Evolutionary conservation across 345 rosid species (phyloP), one percentile per base, ranked within the genome.

Genomic region (Euphorbia pulcherrima): DNA sequence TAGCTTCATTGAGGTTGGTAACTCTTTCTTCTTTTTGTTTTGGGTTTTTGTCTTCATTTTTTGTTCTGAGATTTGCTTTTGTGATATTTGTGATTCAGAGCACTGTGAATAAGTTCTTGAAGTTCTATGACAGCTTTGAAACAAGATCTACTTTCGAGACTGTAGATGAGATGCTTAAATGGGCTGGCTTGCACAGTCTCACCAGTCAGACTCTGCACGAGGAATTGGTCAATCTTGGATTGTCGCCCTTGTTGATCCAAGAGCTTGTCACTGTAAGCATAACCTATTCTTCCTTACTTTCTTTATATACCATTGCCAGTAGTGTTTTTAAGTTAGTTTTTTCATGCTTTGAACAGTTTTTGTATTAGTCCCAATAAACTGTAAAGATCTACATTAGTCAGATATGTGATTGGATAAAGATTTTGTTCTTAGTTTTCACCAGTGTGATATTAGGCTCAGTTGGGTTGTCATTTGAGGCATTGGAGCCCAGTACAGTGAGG

Each of bases 151-250:
- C 82, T 64, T 94, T 94, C 51, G 79, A 85, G 51, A 89, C 80
- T 30, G 96, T 94, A 48, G 99, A 91, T 26, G 88, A 63, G 80
- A 91, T 94, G 99, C 92, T 94, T 52, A 79, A 86, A 65, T 94
- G 99, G 97, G 82, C 88, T 21, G 95, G 86, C 59, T 75, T 94
- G 79, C 84, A 80, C 72, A 69, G 84, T 78, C 96, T 91, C 77
- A 94, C 99, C 3, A 74, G 78, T 47, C 62, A 65, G 52, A 82
- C 84, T 67, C 78, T 91, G 82, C 76, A 72, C n/a, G 92, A 89
- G 14, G 84, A 84, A 37, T 64, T 91, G 77, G 30, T 75, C 67
- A 77, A 73, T 39, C 64, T 39, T 56, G 81, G 80, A 48, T 54
- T 91, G 60, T 85, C 89, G 60, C 87, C 95, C 2, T 69, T 81